These are phyloP conservation scores for Cetraspora pellucida DNA, from an alignment of 192 early-diverging fungal genomes.

Conservation along the genomic window DNA sequence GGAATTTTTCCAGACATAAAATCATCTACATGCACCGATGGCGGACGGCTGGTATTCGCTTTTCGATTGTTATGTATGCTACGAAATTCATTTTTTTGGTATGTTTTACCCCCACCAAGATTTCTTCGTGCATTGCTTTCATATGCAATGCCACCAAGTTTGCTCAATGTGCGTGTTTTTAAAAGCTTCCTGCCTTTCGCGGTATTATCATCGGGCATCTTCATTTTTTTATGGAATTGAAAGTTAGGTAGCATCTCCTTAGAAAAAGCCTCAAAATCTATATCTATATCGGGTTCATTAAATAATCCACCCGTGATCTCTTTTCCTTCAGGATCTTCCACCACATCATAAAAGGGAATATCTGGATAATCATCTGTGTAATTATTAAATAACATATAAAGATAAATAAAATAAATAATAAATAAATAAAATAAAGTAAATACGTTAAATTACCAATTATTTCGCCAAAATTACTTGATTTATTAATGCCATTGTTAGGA, in stretches of 20 bases:
- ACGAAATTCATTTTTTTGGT: conserved; percentile 42
- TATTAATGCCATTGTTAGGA: not conserved
- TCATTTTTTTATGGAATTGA: conserved; percentile 34
- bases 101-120: conserved; percentile 40
- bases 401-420: not conserved
- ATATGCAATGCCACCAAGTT: conserved; percentile 33
- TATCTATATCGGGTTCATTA: conserved; percentile 25
- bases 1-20: conserved; percentile 37
- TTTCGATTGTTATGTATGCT: conserved; percentile 38
- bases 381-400: too few relatives aligned
- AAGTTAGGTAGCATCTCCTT: conserved; percentile 39
- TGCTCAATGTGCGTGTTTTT: conserved; percentile 23
- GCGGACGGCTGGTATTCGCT: conserved; percentile 41
- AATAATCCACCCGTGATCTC: conserved; percentile 30
- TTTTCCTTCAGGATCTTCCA: conserved; percentile 30
- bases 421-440: not conserved
- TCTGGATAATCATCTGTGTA: conserved; percentile 21
- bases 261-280: conserved; percentile 33
- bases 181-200: conserved; percentile 21
- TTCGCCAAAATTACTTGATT: not conserved
- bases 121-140: conserved; percentile 38
- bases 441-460: conserved; percentile 6
- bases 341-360: conserved; percentile 36
- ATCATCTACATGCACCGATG: conserved; percentile 44
- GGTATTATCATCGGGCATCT: conserved; percentile 15